A percentile compares a stretch with the other conserved stretches of the same genome.
These are phyloP conservation scores for Pseudocercospora vitis DNA, from an alignment of 2,329 filamentous ascomycete genomes.

Conservation along the genomic window DNA sequence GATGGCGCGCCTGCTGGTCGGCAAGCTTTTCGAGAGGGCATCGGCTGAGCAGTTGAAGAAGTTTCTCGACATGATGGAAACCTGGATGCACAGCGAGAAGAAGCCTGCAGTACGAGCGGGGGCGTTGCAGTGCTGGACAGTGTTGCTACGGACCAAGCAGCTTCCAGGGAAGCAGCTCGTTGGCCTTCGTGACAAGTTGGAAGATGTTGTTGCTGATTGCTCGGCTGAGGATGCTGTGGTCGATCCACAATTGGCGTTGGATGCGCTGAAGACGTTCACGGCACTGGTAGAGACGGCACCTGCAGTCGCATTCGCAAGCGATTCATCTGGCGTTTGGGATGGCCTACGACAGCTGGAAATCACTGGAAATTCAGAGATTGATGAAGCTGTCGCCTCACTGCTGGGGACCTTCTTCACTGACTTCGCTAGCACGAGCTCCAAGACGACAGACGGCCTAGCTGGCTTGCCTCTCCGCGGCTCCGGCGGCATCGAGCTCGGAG, in stretches of 20 bases:
- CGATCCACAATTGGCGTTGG: conserved; percentile 73
- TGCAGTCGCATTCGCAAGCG: conserved; percentile 59
- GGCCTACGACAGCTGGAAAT: conserved; percentile 64
- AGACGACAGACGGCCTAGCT: conserved; percentile 49
- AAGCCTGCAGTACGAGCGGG: conserved; percentile 70
- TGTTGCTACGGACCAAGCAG: conserved; percentile 71
- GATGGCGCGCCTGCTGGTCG: conserved; percentile 76
- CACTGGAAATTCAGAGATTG: conserved; percentile 71
- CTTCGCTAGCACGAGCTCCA: conserved; percentile 64
- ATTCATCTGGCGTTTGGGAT: conserved; percentile 68
- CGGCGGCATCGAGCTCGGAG: conserved; percentile 66
- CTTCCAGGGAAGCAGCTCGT: conserved; percentile 68
- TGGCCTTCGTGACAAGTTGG: conserved; percentile 55
- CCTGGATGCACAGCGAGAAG: conserved; percentile 73
- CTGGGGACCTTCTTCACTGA: conserved; percentile 77
- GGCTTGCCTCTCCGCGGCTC: conserved; percentile 66
- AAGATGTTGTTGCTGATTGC: conserved; percentile 54
- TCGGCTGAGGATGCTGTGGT: conserved; percentile 53
- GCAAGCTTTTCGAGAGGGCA: conserved; percentile 75
- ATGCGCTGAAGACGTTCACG: conserved; percentile 67
- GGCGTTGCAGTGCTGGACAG: conserved; percentile 75
- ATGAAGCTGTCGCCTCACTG: conserved; percentile 72
- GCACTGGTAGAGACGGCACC: conserved; percentile 69
- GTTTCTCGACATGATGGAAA: conserved; percentile 68
- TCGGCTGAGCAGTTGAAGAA: conserved; percentile 69